Evolutionary conservation across 108 stramenopile species (phyloP), one percentile per base, ranked within the genome.

Genomic region (Nannochloropsis oceanica): DNA sequence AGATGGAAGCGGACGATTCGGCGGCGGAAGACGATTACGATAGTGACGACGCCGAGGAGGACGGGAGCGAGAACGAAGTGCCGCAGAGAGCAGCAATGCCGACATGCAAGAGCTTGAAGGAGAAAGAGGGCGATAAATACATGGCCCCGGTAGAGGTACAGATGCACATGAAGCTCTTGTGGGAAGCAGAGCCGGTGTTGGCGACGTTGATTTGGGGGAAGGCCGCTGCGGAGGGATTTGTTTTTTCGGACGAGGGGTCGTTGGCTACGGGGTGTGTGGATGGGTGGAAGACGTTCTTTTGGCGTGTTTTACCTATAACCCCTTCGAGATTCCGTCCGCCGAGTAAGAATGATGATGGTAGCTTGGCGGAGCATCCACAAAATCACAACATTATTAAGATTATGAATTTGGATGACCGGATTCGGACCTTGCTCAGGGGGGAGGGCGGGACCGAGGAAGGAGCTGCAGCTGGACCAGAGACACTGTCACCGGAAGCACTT

Each of bases 321-420:
- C 97, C 97, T 13, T 94, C 93, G 22, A 92, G 97, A 26, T 99
- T 98, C 89, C 95, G 99, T 24, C 99, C 99, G 20, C 94, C 97
- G 18, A 73, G 59, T n/a, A 73, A 73, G n/a, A 73, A 73, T n/a
- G 12, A 95, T 96, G 90, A 82, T 91, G 22, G 84, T 99, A 91
- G 97, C 82, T 86, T 91, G 11, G 95, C 94, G 25, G 99, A 99
- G 91, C 97, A 99, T 88, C 92, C 95, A 20, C 99, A 99, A 84
- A 99, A 97, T 50, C 82, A 88, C 43, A 93, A 95, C 43, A 91
- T 99, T 27, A 92, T 87, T 84, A 94, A 94, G 84, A 93, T 99
- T 24, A 84, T 99, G 46, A 89, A 90, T 79, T 80, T 91, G 80
- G 95, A 95, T 87, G 94, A 94, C 13, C 50, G 86, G 42, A 85